phyloP scores from a whole-genome alignment of 2,329 filamentous ascomycete species.

The Zymoseptoria brevis region DNA sequence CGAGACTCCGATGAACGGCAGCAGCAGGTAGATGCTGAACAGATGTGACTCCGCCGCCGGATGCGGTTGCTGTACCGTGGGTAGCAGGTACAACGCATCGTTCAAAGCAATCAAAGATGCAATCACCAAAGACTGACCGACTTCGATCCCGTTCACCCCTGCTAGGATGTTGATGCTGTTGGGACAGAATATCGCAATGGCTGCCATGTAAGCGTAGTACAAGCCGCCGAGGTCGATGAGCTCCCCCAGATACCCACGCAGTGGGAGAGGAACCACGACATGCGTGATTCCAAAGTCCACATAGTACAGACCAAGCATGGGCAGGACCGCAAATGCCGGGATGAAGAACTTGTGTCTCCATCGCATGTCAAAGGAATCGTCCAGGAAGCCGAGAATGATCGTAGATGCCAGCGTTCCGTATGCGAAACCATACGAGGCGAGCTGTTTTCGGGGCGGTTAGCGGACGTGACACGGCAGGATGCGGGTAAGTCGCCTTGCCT shows the following conservation, averaged over 20 bases:
- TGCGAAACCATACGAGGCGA: constrained; percentile 89
- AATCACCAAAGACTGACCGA: constrained; percentile 86
- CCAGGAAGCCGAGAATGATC: constrained; percentile 82
- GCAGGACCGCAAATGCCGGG: constrained; percentile 84
- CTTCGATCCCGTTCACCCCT: constrained; percentile 97
- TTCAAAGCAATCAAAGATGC: constrained; percentile 77
- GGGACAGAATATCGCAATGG: constrained; percentile 91
- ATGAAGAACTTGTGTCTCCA: constrained; percentile 99
- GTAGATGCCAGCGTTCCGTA: constrained; percentile 88
- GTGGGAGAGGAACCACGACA: constrained; percentile 79
- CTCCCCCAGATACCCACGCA: constrained; percentile 76
- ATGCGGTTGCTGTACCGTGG: constrained; percentile 62
- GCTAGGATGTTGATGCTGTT: constrained; percentile 99
- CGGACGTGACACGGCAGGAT: constrained; percentile 41
- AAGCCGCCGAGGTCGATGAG: constrained; percentile 66
- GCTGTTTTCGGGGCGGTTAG: constrained; percentile 42
- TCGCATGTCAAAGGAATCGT: constrained; percentile 95
- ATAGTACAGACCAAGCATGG: constrained; percentile 93
- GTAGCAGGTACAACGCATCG: constrained; percentile 73
- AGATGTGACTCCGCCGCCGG: constrained; percentile 92
- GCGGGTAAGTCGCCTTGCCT: constrained; percentile 33
- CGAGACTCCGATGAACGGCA: constrained; percentile 91
- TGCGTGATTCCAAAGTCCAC: constrained; percentile 97
- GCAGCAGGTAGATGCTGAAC: constrained; percentile 88
- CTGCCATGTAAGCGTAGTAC: constrained; percentile 97